phyloP scores from a whole-genome alignment of 2,329 filamentous ascomycete genomes.

The Fusarium neocosmosporiellum region DNA sequence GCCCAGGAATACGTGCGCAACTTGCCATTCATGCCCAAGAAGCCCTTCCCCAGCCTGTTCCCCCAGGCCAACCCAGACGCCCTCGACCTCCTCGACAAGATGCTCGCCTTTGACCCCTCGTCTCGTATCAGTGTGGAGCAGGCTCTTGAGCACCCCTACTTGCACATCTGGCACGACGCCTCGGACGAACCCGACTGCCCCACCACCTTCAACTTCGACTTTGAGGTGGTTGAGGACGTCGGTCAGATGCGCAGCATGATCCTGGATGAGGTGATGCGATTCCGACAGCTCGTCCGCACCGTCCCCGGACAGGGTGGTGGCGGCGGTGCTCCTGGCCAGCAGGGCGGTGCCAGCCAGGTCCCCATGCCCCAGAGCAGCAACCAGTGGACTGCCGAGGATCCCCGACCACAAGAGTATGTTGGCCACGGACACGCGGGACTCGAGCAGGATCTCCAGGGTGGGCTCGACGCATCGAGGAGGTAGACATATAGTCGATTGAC shows the following conservation, averaged over 20 bases:
- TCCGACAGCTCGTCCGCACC: conserved; percentile 74
- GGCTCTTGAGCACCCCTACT: conserved; percentile 94
- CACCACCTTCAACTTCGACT: conserved; percentile 96
- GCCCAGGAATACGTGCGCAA: conserved; percentile 99
- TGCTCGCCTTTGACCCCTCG: conserved; percentile 97
- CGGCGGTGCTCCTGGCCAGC: conserved; percentile 51
- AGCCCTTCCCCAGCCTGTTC: conserved; percentile 89
- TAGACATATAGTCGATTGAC: conserved; percentile 9
- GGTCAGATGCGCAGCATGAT: conserved; percentile 97
- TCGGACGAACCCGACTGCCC: conserved; percentile 95
- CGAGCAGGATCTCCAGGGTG: conserved; percentile 69
- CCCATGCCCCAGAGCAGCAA: conserved; percentile 63
- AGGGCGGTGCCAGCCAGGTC: conserved; percentile 56
- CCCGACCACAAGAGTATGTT: conserved; percentile 69
- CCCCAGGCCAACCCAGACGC: conserved; percentile 95
- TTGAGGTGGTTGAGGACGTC: conserved; percentile 97
- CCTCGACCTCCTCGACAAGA: conserved; percentile 92
- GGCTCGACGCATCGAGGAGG: conserved; percentile 47
- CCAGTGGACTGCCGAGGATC: conserved; percentile 70
- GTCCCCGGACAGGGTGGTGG: conserved; percentile 54
- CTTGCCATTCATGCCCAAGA: conserved; percentile 93
- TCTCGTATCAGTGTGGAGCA: conserved; percentile 94
- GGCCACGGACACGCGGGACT: conserved; percentile 59
- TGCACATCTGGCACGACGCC: conserved; percentile 98
- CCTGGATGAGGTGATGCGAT: conserved; percentile 89